Base-by-base conservation (phyloP, 2,329 filamentous ascomycete genomes). In the Pyrenophora seminiperda region DNA sequence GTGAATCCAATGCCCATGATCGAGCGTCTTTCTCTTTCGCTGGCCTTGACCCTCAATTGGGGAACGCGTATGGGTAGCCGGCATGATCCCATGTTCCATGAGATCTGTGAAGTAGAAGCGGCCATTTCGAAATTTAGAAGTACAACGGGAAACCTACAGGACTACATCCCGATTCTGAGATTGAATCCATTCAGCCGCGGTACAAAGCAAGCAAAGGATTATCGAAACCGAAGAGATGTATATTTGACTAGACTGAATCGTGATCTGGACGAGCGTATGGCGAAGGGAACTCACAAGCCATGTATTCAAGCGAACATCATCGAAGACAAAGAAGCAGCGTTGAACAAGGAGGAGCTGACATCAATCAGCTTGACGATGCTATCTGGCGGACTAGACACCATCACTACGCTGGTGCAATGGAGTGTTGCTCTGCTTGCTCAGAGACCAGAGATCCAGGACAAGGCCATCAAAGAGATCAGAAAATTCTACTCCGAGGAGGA, bases 301-400 rank as follows among this genome's bases (percentile, higher is more conserved):
- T 88, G 85, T 62, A 88, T 88, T 34, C 84, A 87, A 53, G 84
- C 83, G 3, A 88, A 87, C 53, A 80, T 87, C 24, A 86, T 87
- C 51, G 72, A 81, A 38, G 84, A 87, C 56, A 79, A 83, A 57
- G 84, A 87, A 30, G 81, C 83, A 0, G 83, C 81, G 54, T 72
- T 88, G 13, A 85, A 82, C 69, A 77, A 79, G 31, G 83, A 82
- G 41, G 85, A 88, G 56, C 75, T 88, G 29, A 86, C 79, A 0
- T 84, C 81, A 0, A 88, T 88, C 59, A 85, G 82, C 54, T 68
- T 88, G 53, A 88, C 85, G 1, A 88, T 89, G 85, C 73, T 88
- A 4, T 85, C 83, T 0, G 85, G 85, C 0, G 85, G 85, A 0
- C 73, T 88, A 3, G 85, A 88, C 54, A 88, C 86, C 0, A 79